phyloP scores from a whole-genome alignment of 83 land plant genomes.

The Picea mariana region DNA sequence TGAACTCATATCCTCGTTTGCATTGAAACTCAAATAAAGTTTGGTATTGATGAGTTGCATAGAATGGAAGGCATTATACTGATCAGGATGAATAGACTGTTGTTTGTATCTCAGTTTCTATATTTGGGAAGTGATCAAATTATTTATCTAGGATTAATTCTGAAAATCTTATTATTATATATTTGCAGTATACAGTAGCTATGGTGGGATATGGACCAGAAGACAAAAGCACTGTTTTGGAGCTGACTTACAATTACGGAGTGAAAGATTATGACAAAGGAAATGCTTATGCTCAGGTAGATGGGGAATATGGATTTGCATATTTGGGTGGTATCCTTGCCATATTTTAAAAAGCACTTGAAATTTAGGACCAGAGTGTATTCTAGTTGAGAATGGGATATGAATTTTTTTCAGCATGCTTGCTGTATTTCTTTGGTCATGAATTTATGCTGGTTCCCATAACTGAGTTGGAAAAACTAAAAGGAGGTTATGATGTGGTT shows the following conservation, averaged over 20 bases:
- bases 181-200: constrained; percentile 69
- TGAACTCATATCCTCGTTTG: not conserved
- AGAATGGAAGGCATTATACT: not conserved
- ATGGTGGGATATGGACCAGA: constrained; percentile 91
- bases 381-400: not conserved
- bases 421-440: not conserved
- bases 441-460: not conserved
- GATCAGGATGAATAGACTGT: constrained; percentile 1
- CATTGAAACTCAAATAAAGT: not conserved
- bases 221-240: constrained; percentile 74
- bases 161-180: not conserved
- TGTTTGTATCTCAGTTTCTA: not conserved
- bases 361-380: not conserved
- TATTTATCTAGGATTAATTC: not conserved
- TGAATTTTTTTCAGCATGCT: not conserved
- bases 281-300: constrained; percentile 91
- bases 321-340: not conserved
- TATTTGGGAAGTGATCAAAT: constrained; percentile 5
- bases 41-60: not conserved
- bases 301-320: not conserved
- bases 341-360: not conserved
- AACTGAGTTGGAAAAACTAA: not conserved
- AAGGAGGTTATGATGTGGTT: not conserved
- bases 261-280: constrained; percentile 89
- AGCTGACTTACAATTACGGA: constrained; percentile 88